Evolutionary conservation across 345 rosid species (phyloP).

Genomic region (Microthlaspi erraticum): DNA sequence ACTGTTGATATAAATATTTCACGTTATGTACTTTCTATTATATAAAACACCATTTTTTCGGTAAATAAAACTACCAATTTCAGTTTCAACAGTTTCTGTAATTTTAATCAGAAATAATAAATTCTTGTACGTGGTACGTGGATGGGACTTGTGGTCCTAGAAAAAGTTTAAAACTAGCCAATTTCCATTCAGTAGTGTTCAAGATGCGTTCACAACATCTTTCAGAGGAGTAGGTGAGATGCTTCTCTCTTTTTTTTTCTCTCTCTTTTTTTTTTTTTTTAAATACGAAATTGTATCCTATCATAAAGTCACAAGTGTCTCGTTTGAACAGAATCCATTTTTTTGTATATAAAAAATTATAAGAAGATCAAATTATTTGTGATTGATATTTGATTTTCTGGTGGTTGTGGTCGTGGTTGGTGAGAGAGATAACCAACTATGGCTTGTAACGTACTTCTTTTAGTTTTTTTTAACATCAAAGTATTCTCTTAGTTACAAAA

Average conservation of each 20-base stretch:
- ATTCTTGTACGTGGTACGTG: neutral
- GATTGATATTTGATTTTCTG: neutral
- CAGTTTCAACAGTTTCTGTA: neutral
- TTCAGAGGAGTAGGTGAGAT: slow-evolving; percentile 27
- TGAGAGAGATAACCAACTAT: slow-evolving; percentile 22
- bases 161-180: too few species aligned
- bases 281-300: slow-evolving; percentile 6
- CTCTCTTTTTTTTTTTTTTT: neutral
- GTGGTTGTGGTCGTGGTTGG: slow-evolving; percentile 36
- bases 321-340: neutral
- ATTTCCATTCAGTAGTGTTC: neutral
- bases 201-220: slow-evolving; percentile 12
- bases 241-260: slow-evolving; percentile 6
- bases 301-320: neutral
- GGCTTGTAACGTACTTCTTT: neutral
- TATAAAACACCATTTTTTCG: neutral
- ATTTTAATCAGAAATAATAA: neutral
- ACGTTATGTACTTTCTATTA: neutral
- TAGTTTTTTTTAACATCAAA: too few species aligned
- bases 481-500: too few species aligned
- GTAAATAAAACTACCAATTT: neutral
- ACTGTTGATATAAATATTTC: neutral
- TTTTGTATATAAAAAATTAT: neutral
- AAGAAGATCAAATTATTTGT: neutral
- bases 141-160: slow-evolving; percentile 18